Evolutionary conservation across 2,329 filamentous ascomycete species (phyloP), one percentile per base, ranked within the genome.

Genomic region (Torrubiellomyces zombiae): DNA sequence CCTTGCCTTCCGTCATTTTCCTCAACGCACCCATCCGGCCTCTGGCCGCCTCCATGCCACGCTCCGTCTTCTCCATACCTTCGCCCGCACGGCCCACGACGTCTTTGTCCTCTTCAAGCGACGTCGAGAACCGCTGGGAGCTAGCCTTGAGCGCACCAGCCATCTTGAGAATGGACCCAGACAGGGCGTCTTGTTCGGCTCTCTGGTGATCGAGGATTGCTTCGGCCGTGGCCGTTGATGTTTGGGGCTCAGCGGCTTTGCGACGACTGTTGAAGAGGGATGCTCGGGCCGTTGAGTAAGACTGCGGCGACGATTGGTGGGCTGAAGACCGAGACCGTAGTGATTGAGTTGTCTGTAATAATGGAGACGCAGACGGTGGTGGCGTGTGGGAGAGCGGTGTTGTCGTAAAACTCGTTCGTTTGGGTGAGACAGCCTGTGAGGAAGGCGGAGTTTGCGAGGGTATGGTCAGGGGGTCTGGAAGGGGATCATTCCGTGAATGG

Each of bases 1-100:
- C 83, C 45, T 76, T 75, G 4, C 83, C 85, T 55, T 94, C 86
- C 10, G 76, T 82, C 72, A 92, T 82, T 26, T 64, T 64, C 37
- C 69, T 60, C 44, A 95, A 49, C 40, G 67, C 63, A 2, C 79
- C 75, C 80, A 95, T 91, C 33, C 71, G 60, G 34, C 69, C 67
- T 26, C 71, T 70, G 4, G 85, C 82, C 2, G 70, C 67, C 31
- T 83, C 74, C 65, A 95, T 76, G 11, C 74, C 74, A 22, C 62
- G 54, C 30, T 76, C 72, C 38, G 76, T 91, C 47, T 70, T 74
- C 41, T 85, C 78, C 38, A 95, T 62, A 0, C 79, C 80, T 28
- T 75, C 62, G 2, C 72, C 67, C 2, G 85, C 80, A 8, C 72
- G 63, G 29, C 66, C 61, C 12, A 93, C 53, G 3, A 86, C 59